phyloP scores from a whole-genome alignment of 768 basidiomycete species.

The Tylopilus sp. region DNA sequence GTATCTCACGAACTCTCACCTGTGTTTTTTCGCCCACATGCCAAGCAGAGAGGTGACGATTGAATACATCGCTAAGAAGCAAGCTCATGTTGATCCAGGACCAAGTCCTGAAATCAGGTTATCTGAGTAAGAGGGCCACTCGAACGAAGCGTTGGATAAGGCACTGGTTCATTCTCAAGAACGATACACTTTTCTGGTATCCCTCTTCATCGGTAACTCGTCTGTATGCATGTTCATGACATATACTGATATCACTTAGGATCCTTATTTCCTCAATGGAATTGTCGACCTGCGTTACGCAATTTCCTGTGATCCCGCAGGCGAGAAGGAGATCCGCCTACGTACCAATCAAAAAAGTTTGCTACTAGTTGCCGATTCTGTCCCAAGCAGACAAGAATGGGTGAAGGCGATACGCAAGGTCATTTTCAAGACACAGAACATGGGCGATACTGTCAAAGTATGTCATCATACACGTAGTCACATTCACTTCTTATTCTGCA shows the following conservation, averaged over 20 bases:
- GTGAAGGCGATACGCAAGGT: constrained; percentile 91
- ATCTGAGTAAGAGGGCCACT: constrained; percentile 81
- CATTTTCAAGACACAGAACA: constrained; percentile 94
- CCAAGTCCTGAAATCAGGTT: constrained; percentile 89
- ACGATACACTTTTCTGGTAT: constrained; percentile 96
- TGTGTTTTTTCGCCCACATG: constrained; percentile 98
- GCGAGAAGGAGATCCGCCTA: constrained; percentile 78
- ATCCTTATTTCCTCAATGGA: constrained; percentile 97
- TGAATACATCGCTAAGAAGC: background rate
- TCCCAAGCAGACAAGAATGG: constrained; percentile 90
- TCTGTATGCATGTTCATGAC: background rate
- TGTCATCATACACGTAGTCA: constrained; percentile 2
- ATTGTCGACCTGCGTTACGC: constrained; percentile 95
- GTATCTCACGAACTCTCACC: constrained; percentile 88
- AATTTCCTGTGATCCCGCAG: constrained; percentile 77
- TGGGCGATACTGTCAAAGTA: constrained; percentile 94
- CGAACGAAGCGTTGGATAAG: constrained; percentile 90
- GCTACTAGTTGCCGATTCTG: constrained; percentile 69
- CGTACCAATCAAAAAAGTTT: constrained; percentile 79
- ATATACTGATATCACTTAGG: constrained; percentile 43
- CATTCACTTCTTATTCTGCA: constrained; percentile 6
- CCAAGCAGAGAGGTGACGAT: constrained; percentile 74
- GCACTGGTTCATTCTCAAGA: constrained; percentile 96
- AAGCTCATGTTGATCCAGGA: constrained; percentile 49
- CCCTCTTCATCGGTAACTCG: constrained; percentile 79